phyloP scores from a whole-genome alignment of 2,329 filamentous ascomycete genomes.

The Ophiostoma sp. region DNA sequence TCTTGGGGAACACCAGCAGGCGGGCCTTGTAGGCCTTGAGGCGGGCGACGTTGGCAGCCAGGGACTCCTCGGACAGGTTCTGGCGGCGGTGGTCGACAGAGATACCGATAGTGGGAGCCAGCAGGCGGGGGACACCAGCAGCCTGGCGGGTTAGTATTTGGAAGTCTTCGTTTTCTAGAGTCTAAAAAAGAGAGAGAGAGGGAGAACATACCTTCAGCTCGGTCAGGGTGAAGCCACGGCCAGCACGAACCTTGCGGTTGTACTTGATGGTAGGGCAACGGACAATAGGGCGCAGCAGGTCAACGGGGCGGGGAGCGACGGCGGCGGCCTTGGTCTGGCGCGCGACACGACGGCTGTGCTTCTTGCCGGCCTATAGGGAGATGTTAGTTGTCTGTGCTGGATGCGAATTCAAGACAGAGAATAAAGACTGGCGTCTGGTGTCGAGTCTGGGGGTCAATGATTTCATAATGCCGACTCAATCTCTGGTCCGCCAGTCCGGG shows the following conservation, averaged over 20 bases:
- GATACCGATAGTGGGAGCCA: conserved; percentile 95
- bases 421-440: not conserved
- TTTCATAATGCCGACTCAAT: not conserved
- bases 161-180: not conserved
- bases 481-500: not conserved
- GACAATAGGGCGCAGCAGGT: conserved; percentile 93
- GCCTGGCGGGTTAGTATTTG: conserved; percentile 51
- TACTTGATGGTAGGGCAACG: conserved; percentile 98
- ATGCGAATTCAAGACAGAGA: not conserved
- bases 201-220: conserved; percentile 84
- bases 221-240: conserved; percentile 93
- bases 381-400: conserved; percentile 18
- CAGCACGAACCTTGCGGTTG: conserved; percentile 94
- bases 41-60: conserved; percentile 91
- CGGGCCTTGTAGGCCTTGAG: conserved; percentile 96
- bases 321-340: conserved; percentile 92
- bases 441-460: not conserved
- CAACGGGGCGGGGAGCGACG: conserved; percentile 91
- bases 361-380: conserved; percentile 74
- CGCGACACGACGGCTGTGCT: conserved; percentile 84
- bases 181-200: not conserved
- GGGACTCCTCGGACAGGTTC: conserved; percentile 94
- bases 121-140: conserved; percentile 89
- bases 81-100: conserved; percentile 91
- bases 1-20: conserved; percentile 95